Conservation (phyloP, 2,329 filamentous ascomycete species). For the Fusarium sp. region DNA sequence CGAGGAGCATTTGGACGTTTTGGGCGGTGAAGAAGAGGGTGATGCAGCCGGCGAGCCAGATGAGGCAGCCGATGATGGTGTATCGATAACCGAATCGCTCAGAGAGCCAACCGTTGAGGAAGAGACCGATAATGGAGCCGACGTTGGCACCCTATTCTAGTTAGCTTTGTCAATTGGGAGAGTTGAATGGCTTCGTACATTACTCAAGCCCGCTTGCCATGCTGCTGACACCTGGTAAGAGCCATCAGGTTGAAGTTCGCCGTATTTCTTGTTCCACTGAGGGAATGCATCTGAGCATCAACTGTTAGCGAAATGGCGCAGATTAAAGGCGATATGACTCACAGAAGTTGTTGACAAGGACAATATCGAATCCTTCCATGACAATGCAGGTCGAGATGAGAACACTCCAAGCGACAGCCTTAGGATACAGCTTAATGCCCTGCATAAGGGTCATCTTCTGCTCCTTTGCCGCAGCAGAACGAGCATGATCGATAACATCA, state of each 20-base stretch:
- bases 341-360: conserved; percentile 39
- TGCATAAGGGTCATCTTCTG: conserved; percentile 39
- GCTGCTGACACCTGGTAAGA: conserved; percentile 36
- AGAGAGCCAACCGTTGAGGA: conserved; percentile 35
- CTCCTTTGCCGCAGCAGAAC: conserved; percentile 32
- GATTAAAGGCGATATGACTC: neutral
- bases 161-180: neutral
- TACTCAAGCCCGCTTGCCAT: conserved; percentile 38
- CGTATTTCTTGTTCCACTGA: conserved; percentile 39
- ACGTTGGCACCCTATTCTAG: conserved; percentile 27
- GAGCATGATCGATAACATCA: conserved; percentile 35
- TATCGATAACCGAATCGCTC: conserved; percentile 36
- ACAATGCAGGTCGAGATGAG: conserved; percentile 40
- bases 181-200: neutral
- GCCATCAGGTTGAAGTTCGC: conserved; percentile 24
- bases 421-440: conserved; percentile 38
- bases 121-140: conserved; percentile 38
- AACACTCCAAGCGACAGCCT: conserved; percentile 36
- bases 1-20: conserved; percentile 38
- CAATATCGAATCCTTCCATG: conserved; percentile 39
- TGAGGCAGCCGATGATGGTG: conserved; percentile 38
- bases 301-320: neutral
- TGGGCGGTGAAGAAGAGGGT: conserved; percentile 39
- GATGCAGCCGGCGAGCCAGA: conserved; percentile 33
- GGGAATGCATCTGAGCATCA: conserved; percentile 24